Evolutionary conservation across 73 alveolate genomes (phyloP).

Genomic region (Tetrahymena malaccensis): DNA sequence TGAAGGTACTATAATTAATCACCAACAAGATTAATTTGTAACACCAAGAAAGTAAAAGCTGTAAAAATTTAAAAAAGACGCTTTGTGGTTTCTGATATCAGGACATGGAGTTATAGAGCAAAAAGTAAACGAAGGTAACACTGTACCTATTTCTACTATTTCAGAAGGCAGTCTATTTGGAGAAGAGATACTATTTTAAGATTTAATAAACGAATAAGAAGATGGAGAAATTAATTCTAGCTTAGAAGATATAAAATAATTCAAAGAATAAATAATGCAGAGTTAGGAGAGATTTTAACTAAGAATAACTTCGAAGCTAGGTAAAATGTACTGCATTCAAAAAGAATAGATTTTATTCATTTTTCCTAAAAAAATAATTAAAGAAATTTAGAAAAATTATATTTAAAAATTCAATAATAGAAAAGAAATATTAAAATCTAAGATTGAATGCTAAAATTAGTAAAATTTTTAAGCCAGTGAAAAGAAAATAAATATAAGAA

Average conservation of each 20-base stretch:
- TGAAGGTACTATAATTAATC: not conserved
- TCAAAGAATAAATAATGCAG: not conserved
- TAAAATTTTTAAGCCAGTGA: no score
- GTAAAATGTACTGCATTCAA: not conserved
- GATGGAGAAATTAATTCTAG: not conserved
- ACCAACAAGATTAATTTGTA: no score
- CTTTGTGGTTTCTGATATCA: not conserved
- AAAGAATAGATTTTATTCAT: not conserved
- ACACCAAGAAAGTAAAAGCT: not conserved
- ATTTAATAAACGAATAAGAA: not conserved
- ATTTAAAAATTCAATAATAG: not conserved
- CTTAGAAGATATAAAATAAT: not conserved
- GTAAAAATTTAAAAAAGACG: not conserved
- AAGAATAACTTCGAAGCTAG: not conserved
- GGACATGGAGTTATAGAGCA: not conserved
- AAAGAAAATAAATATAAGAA: not conserved
- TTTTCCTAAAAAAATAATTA: not conserved
- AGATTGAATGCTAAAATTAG: not conserved
- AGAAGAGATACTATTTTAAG: not conserved
- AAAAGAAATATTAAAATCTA: not conserved
- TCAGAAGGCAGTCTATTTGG: not conserved
- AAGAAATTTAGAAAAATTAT: not conserved
- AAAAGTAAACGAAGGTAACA: not conserved
- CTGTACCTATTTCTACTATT: not conserved
- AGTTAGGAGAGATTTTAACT: not conserved